These are phyloP conservation scores for Starmerella vitae DNA, from an alignment of 805 yeast genomes.

Conservation along the genomic window DNA sequence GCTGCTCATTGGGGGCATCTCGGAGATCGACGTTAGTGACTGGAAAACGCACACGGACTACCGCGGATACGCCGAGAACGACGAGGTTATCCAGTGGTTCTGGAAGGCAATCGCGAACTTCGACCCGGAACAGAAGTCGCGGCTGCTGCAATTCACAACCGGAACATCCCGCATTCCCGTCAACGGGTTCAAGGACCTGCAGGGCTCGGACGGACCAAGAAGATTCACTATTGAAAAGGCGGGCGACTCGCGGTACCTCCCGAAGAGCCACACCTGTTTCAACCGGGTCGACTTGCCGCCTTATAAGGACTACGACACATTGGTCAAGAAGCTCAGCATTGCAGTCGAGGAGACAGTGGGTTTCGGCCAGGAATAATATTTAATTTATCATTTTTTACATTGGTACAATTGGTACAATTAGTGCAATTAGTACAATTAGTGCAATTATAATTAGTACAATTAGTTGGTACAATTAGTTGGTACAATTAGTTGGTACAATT, in stretches of 20 bases:
- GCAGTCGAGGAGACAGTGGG: constrained; percentile 99
- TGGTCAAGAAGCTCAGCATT: constrained; percentile 79
- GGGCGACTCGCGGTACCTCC: constrained; percentile 81
- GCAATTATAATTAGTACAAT: too few relatives aligned
- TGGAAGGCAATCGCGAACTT: constrained; percentile 88
- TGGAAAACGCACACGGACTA: constrained; percentile 99
- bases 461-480: too few relatives aligned
- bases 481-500: too few relatives aligned
- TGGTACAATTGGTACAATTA: too few relatives aligned
- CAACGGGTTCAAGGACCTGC: constrained; percentile 95
- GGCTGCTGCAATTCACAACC: constrained; percentile 91
- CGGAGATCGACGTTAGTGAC: constrained; percentile 95
- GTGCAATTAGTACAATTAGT: too few relatives aligned
- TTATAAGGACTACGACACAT: constrained; percentile 65
- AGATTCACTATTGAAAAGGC: constrained; percentile 97
- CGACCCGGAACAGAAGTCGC: constrained; percentile 94
- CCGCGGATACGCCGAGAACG: constrained; percentile 92
- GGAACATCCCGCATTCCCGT: constrained; percentile 99
- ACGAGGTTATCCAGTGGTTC: constrained; percentile 97
- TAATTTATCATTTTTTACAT: too few relatives aligned
- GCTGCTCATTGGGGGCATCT: constrained; percentile 92
- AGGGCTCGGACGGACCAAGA: constrained; percentile 98
- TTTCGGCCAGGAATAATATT: constrained; percentile 97
- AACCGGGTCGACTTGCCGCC: constrained; percentile 97
- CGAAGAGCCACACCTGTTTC: constrained; percentile 97